phyloP scores from a whole-genome alignment of 208 protist genomes.

The Tritrichomonas musculus region DNA sequence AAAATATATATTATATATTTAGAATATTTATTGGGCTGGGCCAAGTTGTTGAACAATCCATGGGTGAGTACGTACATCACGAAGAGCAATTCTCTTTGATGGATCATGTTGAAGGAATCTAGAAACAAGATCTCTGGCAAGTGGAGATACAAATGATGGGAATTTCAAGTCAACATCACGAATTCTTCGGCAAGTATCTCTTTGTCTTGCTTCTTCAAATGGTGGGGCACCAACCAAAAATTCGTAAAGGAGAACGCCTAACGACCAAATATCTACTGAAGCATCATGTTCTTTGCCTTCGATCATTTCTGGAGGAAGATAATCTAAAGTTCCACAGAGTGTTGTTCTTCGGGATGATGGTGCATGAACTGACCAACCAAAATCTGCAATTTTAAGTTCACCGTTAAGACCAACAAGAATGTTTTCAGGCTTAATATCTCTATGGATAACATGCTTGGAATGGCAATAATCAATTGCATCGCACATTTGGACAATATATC shows the following conservation, averaged over 20 bases:
- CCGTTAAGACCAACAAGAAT: constrained; percentile 59
- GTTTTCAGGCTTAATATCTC: constrained; percentile 68
- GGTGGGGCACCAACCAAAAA: constrained; percentile 45
- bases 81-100: background rate
- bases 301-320: constrained; percentile 91
- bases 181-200: constrained; percentile 39
- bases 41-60: too few relatives aligned
- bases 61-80: background rate
- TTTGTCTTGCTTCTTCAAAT: constrained; percentile 44
- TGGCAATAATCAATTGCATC: constrained; percentile 88
- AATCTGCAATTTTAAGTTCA: constrained; percentile 97
- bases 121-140: constrained; percentile 45
- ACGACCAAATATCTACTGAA: constrained; percentile 49
- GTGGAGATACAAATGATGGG: constrained; percentile 34
- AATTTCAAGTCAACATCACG: constrained; percentile 43
- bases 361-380: constrained; percentile 97
- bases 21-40: too few relatives aligned
- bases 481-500: constrained; percentile 77
- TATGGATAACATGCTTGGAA: constrained; percentile 75
- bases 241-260: constrained; percentile 51
- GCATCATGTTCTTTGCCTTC: constrained; percentile 46
- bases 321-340: constrained; percentile 94
- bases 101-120: background rate
- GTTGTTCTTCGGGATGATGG: constrained; percentile 74
- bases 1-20: too few relatives aligned